Conservation (phyloP, 352 stramenopile genomes). For the Stramenopiles sp. region DNA sequence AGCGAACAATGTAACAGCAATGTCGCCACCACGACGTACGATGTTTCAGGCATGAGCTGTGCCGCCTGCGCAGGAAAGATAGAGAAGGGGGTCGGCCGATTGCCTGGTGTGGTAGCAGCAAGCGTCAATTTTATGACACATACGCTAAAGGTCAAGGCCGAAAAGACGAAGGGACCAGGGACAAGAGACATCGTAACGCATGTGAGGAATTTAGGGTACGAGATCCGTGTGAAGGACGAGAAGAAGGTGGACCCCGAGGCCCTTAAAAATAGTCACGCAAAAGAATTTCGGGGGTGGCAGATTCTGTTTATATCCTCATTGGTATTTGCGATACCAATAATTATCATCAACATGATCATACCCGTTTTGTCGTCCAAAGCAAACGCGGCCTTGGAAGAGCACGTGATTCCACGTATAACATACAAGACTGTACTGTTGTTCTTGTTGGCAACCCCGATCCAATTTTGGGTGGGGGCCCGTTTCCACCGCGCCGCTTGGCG, state of each 20-base stretch:
- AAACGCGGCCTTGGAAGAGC: constrained; percentile 40
- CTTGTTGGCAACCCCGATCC: constrained; percentile 70
- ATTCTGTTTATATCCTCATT: constrained; percentile 58
- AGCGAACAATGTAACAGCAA: background rate
- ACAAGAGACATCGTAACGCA: constrained; percentile 25
- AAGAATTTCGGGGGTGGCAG: constrained; percentile 50
- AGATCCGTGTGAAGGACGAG: constrained; percentile 30
- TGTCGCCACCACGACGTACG: constrained; percentile 26
- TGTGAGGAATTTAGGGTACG: constrained; percentile 19
- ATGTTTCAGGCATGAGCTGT: constrained; percentile 40
- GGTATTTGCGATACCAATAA: constrained; percentile 74
- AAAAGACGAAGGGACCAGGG: constrained; percentile 29
- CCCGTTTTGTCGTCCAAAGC: constrained; percentile 44
- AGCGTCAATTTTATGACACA: constrained; percentile 29
- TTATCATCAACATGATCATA: constrained; percentile 67
- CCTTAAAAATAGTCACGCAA: constrained; percentile 48
- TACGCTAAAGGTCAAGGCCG: constrained; percentile 23
- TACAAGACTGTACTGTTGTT: constrained; percentile 45
- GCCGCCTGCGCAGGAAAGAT: constrained; percentile 41
- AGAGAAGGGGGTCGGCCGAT: constrained; percentile 35
- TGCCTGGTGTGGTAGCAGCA: constrained; percentile 47
- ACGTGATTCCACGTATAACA: constrained; percentile 46
- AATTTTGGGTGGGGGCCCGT: constrained; percentile 70
- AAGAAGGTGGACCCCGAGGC: constrained; percentile 40
- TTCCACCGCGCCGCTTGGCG: constrained; percentile 86